Percentiles rank a stretch among this genome's conserved stretches.
These are phyloP conservation scores for Alternaria alternata DNA, from an alignment of 2,329 filamentous ascomycete species.

Conservation along the genomic window DNA sequence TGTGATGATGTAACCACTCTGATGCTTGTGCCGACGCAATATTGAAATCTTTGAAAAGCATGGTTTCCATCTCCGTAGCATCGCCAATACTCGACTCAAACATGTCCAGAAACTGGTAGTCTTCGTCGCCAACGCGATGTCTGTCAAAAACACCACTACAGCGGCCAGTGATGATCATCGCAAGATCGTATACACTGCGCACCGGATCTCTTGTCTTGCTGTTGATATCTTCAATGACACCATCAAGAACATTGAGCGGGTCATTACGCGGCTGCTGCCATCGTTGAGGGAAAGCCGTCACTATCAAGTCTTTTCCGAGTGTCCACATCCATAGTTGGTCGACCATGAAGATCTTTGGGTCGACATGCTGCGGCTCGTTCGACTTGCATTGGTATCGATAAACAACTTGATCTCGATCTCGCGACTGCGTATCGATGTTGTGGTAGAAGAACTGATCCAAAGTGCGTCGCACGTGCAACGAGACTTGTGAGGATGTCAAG, in stretches of 20 bases:
- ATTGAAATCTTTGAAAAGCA: conserved; percentile 69
- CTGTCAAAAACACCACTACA: conserved; percentile 69
- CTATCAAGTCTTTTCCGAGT: conserved; percentile 64
- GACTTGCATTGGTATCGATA: conserved; percentile 63
- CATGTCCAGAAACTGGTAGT: conserved; percentile 72
- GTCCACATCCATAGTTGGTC: conserved; percentile 75
- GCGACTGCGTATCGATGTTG: conserved; percentile 66
- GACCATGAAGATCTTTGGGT: conserved; percentile 72
- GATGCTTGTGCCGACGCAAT: conserved; percentile 65
- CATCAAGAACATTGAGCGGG: conserved; percentile 69
- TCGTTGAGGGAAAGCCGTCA: conserved; percentile 66
- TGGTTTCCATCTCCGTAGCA: conserved; percentile 59
- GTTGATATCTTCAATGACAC: conserved; percentile 71
- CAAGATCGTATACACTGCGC: conserved; percentile 68
- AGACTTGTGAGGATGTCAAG: conserved; percentile 55
- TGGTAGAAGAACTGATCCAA: conserved; percentile 73
- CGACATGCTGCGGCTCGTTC: conserved; percentile 45
- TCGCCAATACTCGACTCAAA: conserved; percentile 70
- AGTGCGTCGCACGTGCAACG: conserved; percentile 67
- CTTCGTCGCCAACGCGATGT: conserved; percentile 64
- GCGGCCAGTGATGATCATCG: conserved; percentile 67
- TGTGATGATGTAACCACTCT: conserved; percentile 61
- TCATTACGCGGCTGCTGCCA: conserved; percentile 70
- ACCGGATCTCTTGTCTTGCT: conserved; percentile 69
- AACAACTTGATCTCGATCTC: conserved; percentile 71